Evolutionary conservation across 176 grass and related monocot genomes (phyloP), one percentile per base, ranked within the genome.

Genomic region (Zoysia pacifica): DNA sequence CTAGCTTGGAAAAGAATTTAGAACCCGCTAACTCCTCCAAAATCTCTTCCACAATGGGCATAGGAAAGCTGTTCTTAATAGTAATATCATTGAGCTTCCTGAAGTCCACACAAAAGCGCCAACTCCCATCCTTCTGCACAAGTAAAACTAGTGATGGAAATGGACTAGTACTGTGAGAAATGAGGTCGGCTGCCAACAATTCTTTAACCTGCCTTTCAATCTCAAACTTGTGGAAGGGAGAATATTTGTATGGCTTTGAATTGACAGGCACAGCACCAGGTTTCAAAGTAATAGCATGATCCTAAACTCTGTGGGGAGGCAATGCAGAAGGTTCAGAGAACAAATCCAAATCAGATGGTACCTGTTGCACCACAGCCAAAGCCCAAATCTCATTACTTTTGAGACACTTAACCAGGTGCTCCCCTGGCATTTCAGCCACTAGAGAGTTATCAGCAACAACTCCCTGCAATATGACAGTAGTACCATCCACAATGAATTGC

Each of bases 401-500:
- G 0, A 9, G 12, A 4, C 36, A 39, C 6, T 64, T 64, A 0
- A 28, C 28, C 28, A 28, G 28, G 28, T 28, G 28, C 28, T 28
- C 28, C 28, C 28, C 28, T 28, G 28, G 28, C 28, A 0, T 28
- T 28, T 28, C 28, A 28, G 28, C 28, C 28, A 28, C 28, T 28
- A 2, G 1, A 1, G 43, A 2, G 0, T 16, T 6, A 0, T 13
- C 2, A 1, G 3, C 36, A 1, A 11, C 5, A 1, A 39, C 12
- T 4, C 1, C 62, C 62, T 39, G 10, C 0, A 1, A 64, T 2
- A 0, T 5, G 9, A 1, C 37, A 3, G 1, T 11, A 0, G 10
- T 28, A 0, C 2, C 60, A 0, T 11, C 1, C 1, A 36, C 7
- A 0, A 1, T 0, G 11, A 37, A 61, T 3, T 10, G 1, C 2